A percentile compares a stretch with the other conserved stretches of the same genome.
phyloP scores from a whole-genome alignment of 2,329 filamentous ascomycete genomes.

The Balansia obtecta region DNA sequence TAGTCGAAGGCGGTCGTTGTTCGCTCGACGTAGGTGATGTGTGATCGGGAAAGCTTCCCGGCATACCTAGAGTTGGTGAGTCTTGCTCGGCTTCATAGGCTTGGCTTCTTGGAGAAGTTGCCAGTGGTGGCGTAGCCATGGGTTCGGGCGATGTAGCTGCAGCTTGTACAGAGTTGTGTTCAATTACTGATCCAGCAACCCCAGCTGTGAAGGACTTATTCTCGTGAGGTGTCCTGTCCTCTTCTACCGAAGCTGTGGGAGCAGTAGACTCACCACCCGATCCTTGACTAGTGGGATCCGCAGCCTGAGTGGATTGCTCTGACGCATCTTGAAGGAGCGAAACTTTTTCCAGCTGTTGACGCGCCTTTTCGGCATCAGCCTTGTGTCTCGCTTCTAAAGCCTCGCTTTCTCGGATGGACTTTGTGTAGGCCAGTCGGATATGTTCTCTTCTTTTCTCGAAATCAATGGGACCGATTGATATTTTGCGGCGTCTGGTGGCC shows the following conservation, averaged over 20 bases:
- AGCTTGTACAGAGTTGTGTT: background rate
- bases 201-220: background rate
- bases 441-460: constrained; percentile 71
- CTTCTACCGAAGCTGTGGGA: background rate
- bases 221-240: background rate
- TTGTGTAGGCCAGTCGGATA: constrained; percentile 76
- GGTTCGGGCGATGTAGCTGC: background rate
- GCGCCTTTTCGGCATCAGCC: constrained; percentile 34
- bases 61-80: constrained; percentile 55
- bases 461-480: constrained; percentile 63
- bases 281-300: background rate
- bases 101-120: background rate
- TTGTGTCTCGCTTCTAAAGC: constrained; percentile 41
- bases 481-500: constrained; percentile 34
- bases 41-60: constrained; percentile 44
- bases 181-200: background rate
- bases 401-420: constrained; percentile 65
- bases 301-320: background rate
- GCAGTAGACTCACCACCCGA: background rate
- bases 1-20: constrained; percentile 42
- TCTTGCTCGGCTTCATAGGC: constrained; percentile 24
- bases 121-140: constrained; percentile 3
- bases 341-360: constrained; percentile 35
- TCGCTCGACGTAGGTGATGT: constrained; percentile 28
- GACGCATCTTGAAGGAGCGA: constrained; percentile 7